Percentiles rank a stretch among this genome's conserved stretches.
phyloP scores from a whole-genome alignment of 2,329 filamentous ascomycete species.

The Calonectria fujianensis region DNA sequence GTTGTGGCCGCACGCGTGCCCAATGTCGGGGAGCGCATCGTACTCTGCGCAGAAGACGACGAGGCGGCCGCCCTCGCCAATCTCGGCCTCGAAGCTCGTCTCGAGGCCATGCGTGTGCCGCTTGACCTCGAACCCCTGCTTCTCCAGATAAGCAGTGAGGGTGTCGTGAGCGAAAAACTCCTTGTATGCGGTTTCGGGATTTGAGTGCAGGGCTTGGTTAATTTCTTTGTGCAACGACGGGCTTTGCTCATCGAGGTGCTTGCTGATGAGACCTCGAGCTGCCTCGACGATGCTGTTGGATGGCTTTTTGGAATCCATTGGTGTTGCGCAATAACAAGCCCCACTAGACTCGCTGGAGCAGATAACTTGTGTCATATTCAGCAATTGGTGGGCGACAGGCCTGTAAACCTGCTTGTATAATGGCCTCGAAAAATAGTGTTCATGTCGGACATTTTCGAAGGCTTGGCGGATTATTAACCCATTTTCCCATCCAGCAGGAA shows the following conservation, averaged over 20 bases:
- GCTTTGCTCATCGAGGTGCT: slow-evolving; percentile 16
- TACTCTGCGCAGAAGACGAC: slow-evolving; percentile 45
- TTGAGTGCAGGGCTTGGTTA: slow-evolving; percentile 33
- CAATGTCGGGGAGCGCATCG: slow-evolving; percentile 44
- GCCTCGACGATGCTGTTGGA: background rate
- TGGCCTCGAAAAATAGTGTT: too few relatives aligned
- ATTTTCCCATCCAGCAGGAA: background rate
- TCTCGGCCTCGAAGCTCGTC: slow-evolving; percentile 42
- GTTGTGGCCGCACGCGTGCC: slow-evolving; percentile 69
- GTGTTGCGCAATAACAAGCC: background rate
- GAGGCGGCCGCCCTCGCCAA: slow-evolving; percentile 37
- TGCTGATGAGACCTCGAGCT: slow-evolving; percentile 19
- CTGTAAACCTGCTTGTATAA: background rate
- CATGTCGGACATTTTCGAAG: background rate
- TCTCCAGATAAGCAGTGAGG: slow-evolving; percentile 35
- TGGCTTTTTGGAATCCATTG: slow-evolving; percentile 11
- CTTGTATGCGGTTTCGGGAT: slow-evolving; percentile 42
- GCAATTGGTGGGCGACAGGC: background rate
- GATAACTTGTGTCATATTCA: background rate
- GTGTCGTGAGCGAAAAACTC: slow-evolving; percentile 41
- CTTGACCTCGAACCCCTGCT: slow-evolving; percentile 38
- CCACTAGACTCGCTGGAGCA: background rate
- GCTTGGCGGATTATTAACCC: slow-evolving; percentile 17
- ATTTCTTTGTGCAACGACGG: slow-evolving; percentile 25
- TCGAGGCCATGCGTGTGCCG: slow-evolving; percentile 37